Percentiles rank a stretch among this genome's conserved stretches.
Conservation (phyloP, 176 grass and related monocot species). For the Carex kokanica region DNA sequence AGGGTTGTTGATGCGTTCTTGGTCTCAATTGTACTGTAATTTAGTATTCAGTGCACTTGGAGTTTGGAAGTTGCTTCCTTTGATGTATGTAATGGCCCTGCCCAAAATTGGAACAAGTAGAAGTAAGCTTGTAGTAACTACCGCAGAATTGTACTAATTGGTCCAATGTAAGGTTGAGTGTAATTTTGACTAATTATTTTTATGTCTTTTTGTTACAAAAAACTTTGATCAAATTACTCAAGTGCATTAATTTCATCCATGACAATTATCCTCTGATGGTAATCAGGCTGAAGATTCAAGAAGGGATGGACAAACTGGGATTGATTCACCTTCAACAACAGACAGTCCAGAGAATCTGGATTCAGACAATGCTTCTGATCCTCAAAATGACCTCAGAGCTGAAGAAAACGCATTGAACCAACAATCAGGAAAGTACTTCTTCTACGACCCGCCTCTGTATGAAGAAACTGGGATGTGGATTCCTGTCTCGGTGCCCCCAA, state of each 20-base stretch:
- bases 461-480: constrained; percentile 76
- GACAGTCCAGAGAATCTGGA: not conserved
- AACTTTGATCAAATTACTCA: not conserved
- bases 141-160: not conserved
- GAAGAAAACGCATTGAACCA: constrained; percentile 25
- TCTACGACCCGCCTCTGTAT: constrained; percentile 46
- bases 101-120: not conserved
- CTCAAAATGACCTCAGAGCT: not conserved
- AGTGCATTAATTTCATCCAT: not conserved
- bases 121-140: not conserved
- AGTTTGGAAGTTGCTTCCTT: not conserved
- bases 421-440: constrained; percentile 32
- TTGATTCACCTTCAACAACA: not conserved
- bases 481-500: constrained; percentile 77
- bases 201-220: not conserved
- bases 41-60: not conserved
- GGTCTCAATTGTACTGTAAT: not conserved
- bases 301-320: constrained; percentile 1
- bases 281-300: not conserved
- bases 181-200: not conserved
- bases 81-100: not conserved
- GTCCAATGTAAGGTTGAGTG: constrained; percentile 1
- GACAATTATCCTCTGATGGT: constrained; percentile 1
- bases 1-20: not conserved
- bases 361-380: constrained; percentile 6